Evolutionary conservation across 2,329 filamentous ascomycete species (phyloP).

Genomic region (Purpureocillium takamizusanense): DNA sequence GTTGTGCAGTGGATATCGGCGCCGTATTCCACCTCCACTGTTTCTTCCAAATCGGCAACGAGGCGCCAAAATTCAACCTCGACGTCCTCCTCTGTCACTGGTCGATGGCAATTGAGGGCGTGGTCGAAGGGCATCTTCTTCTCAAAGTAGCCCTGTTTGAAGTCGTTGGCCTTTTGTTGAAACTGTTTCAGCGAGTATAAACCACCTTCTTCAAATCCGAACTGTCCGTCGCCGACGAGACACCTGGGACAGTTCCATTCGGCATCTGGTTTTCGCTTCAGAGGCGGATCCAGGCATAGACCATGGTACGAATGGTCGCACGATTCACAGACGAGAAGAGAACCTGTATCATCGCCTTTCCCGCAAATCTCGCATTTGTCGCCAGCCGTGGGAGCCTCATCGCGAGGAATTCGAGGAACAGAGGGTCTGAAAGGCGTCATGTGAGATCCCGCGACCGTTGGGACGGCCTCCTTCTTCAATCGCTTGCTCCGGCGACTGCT

Average conservation of each 20-base stretch:
- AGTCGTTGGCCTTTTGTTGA: constrained; percentile 89
- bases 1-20: constrained; percentile 98
- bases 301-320: constrained; percentile 86
- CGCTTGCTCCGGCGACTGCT: constrained; percentile 83
- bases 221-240: constrained; percentile 90
- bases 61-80: constrained; percentile 95
- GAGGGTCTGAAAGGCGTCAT: constrained; percentile 90
- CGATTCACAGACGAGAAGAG: constrained; percentile 76
- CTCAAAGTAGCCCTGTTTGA: constrained; percentile 90
- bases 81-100: constrained; percentile 88
- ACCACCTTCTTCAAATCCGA: constrained; percentile 93
- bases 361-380: constrained; percentile 82
- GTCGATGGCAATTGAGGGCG: constrained; percentile 67
- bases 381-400: constrained; percentile 35
- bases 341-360: constrained; percentile 61
- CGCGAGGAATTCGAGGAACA: constrained; percentile 55
- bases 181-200: constrained; percentile 93
- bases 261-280: constrained; percentile 66
- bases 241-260: constrained; percentile 97
- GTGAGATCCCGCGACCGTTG: constrained; percentile 89
- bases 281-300: constrained; percentile 77
- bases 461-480: constrained; percentile 69
- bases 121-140: constrained; percentile 85
- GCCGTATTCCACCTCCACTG: constrained; percentile 95
- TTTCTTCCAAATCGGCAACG: constrained; percentile 88